Conservation (phyloP, 176 grass and related monocot genomes). For the Miscanthus lutarioriparius region DNA sequence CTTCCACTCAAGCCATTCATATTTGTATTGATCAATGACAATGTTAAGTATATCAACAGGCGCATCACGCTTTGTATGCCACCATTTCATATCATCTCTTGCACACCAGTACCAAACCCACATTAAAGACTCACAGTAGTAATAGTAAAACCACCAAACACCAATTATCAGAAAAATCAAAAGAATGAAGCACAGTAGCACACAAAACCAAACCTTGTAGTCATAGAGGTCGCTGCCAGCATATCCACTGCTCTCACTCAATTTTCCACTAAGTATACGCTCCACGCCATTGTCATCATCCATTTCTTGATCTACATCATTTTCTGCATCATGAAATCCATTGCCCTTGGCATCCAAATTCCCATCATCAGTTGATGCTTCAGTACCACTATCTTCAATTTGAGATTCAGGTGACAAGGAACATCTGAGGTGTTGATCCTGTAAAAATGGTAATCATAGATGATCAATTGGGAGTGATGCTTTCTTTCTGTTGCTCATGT, state of each 20-base stretch:
- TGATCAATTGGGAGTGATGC: constrained; percentile 2
- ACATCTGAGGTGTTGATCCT: constrained; percentile 79
- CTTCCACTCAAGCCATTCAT: not conserved
- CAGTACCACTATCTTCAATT: constrained; percentile 85
- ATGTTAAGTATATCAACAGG: not conserved
- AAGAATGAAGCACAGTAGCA: constrained; percentile 26
- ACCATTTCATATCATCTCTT: not conserved
- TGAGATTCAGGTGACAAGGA: constrained; percentile 78
- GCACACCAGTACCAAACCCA: not conserved
- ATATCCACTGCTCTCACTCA: constrained; percentile 97
- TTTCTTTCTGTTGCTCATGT: not conserved
- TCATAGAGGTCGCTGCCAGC: constrained; percentile 95
- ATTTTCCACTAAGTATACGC: constrained; percentile 87
- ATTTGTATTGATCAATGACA: not conserved
- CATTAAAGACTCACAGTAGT: not conserved
- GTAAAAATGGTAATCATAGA: constrained; percentile 36
- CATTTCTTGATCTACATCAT: constrained; percentile 86
- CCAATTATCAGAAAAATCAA: constrained; percentile 3
- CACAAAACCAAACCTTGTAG: constrained; percentile 67
- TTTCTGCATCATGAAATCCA: constrained; percentile 93
- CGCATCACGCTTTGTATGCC: not conserved
- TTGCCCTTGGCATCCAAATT: constrained; percentile 71
- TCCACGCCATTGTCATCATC: constrained; percentile 72
- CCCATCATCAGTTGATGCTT: constrained; percentile 79
- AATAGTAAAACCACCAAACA: constrained; percentile 4